phyloP scores from a whole-genome alignment of 352 stramenopile genomes.

The Globisporangium splendens region DNA sequence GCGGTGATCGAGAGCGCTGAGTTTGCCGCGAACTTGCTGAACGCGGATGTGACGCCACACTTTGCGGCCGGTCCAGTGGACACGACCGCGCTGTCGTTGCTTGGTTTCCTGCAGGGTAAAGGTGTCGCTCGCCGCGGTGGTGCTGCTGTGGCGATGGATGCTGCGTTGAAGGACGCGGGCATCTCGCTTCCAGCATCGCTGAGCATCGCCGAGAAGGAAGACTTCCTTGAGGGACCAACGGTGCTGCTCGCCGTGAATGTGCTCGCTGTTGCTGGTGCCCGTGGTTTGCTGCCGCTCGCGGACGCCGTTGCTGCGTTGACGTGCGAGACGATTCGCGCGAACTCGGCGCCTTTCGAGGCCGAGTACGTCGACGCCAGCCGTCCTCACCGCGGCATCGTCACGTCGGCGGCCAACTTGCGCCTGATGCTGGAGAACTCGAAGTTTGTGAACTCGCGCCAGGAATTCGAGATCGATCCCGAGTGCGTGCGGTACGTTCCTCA shows the following conservation, averaged over 20 bases:
- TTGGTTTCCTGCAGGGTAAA: conserved; percentile 26
- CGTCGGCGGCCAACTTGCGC: conserved; percentile 76
- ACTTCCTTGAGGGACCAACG: conserved; percentile 32
- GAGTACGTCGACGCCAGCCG: conserved; percentile 77
- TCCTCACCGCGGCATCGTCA: conserved; percentile 86
- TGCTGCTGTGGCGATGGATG: conserved; percentile 9
- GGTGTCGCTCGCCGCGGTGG: conserved; percentile 21
- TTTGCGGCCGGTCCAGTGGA: conserved; percentile 23
- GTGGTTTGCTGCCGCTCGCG: conserved; percentile 56
- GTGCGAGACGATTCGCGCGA: conserved; percentile 71
- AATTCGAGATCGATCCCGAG: conserved; percentile 27
- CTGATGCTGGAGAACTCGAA: conserved; percentile 89
- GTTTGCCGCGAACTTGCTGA: conserved; percentile 57
- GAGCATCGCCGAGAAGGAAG: conserved; percentile 29
- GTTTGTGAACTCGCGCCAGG: conserved; percentile 58
- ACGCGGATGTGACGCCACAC: conserved; percentile 45
- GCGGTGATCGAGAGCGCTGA: conserved; percentile 28
- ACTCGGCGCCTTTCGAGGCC: conserved; percentile 74
- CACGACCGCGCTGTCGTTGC: conserved; percentile 19
- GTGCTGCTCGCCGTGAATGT: conserved; percentile 47
- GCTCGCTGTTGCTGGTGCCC: conserved; percentile 58
- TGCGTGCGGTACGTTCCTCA: conserved; percentile 70
- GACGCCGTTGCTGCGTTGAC: conserved; percentile 81
- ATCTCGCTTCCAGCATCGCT: conserved; percentile 41
- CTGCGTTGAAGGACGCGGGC: conserved; percentile 20